Evolutionary conservation across 108 stramenopile species (phyloP).

Genomic region (Cyclotella atomus): DNA sequence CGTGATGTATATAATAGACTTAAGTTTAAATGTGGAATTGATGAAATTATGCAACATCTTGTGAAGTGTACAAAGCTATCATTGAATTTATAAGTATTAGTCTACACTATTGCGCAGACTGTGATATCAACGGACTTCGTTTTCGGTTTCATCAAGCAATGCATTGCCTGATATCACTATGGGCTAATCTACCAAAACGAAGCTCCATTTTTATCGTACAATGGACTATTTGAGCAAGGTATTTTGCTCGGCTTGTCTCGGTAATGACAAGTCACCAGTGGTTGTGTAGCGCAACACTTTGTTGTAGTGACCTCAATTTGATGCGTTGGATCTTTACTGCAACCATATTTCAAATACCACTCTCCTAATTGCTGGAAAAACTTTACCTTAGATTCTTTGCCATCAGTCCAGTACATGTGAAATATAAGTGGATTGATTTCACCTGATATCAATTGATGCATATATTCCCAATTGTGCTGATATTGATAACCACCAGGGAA

Average conservation of each 20-base stretch:
- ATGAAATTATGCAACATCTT: too few species aligned
- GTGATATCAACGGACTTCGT: too few species aligned
- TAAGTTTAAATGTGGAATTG: too few species aligned
- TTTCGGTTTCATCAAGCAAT: too few species aligned
- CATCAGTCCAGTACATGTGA: conserved; percentile 60
- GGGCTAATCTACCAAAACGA: conserved; percentile 17
- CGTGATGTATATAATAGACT: too few species aligned
- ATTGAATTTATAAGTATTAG: too few species aligned
- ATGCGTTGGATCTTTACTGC: too few species aligned
- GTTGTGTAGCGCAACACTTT: conserved; percentile 53
- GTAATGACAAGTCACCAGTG: conserved; percentile 65
- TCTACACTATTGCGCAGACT: too few species aligned
- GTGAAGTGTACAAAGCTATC: too few species aligned
- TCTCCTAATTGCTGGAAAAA: conserved; percentile 64
- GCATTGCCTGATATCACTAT: too few species aligned
- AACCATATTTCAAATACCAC: conserved; percentile 70
- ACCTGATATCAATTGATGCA: conserved; percentile 40
- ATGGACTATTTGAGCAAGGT: conserved; percentile 55
- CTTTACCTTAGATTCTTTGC: conserved; percentile 54
- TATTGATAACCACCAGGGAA: conserved; percentile 58
- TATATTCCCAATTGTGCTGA: conserved; percentile 33
- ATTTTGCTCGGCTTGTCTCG: conserved; percentile 68
- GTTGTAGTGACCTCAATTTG: conserved; percentile 18
- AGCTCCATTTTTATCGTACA: conserved; percentile 41
- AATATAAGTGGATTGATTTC: conserved; percentile 33